Base-by-base conservation (phyloP, 2,329 filamentous ascomycete genomes). In the Didymella keratinophila region DNA sequence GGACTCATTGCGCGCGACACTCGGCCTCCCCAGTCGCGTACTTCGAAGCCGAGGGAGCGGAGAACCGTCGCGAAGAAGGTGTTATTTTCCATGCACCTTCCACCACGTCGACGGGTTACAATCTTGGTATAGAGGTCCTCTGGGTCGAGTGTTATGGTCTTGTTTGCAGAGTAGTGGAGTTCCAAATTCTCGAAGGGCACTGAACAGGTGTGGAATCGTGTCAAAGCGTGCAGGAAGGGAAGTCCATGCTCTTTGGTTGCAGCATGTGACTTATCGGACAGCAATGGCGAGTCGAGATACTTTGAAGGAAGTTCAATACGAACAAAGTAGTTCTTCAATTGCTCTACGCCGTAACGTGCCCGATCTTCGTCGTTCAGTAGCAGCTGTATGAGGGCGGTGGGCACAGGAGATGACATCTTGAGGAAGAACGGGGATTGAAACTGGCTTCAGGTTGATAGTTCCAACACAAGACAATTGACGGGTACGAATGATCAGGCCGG, bases 71-170 rank as follows among this genome's bases (percentile, higher is more conserved):
- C 78, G 58, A 86, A 80, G 42, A 86, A 75, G 3, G 76, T 76
- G 44, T 84, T 84, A 56, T 80, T 83, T 69, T 86, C 83, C 82
- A 86, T 84, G 60, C 84, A 86, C 56, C 85, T 83, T 3, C 84
- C 84, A 28, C 84, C 84, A 14, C 81, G 70, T 2, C 76, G 76
- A 16, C 50, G 58, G 11, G 76, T 71, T 18, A 69, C 72, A 1
- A 84, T 74, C 63, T 85, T 85, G 30, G 79, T 71, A 63, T 78
- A 85, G 3, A 86, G 70, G 3, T 72, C 68, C 11, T 78, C 67
- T 3, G 78, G 72, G 44, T 84, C 73, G 37, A 85, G 73, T 3
- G 78, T 78, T 36, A 85, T 78, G 2, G 37, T 61, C 20, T 62
- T 67, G 30, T 62, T 56, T 2, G 54, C 49, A 0, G 67, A 68